Base-by-base conservation (phyloP, 306 rosid genomes). In the Albizia julibrissin region DNA sequence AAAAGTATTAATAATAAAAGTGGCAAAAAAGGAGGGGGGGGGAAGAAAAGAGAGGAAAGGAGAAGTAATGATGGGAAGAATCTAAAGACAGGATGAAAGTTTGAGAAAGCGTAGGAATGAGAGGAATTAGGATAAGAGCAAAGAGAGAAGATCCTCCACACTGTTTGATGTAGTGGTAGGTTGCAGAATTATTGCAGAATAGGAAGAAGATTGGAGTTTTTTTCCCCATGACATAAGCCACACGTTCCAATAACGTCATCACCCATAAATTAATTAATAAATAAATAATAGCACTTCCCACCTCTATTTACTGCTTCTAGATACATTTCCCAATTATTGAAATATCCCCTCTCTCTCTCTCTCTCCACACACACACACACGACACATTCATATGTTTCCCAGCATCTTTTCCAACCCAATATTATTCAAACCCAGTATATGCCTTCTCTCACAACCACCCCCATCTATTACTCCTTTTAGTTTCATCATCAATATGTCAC, bases 211-310 rank as follows among this genome's bases (percentile, higher is more conserved):
- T 47, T 47, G 72, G 72, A 37, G 27, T 24, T 42, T 44, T 18
- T 15, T 52, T 2, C 21, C 26, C 81, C 62, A 80, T 89, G 19
- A 42, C 91, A 73, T 84, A 80, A 84, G 90, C 78, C 79, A 80
- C 83, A 84, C 91, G 91, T 80, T 52, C 75, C 83, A 2, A 3
- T 88, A 86, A 88, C 91, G 64, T 88, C 93, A 90, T 54, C 76
- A 0, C 12, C 13, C 69, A 21, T 4, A 10, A 10, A 37, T 46
- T 22, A 54, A 52, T 52, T 15, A 54, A 8, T 27, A 1, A 27
- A 8, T 15, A 2, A 26, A 47, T 33, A 34, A 19, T 6, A 12
- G 1, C 52, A 29, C 46, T 12, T 10, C 47, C 47, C 21, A 18
- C 65, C n/a, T 8, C 5, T 50, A 16, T 2, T 42, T 42, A 52